Conservation (phyloP, 441 rosid species). For the Bocquillonia castaneifolia region DNA sequence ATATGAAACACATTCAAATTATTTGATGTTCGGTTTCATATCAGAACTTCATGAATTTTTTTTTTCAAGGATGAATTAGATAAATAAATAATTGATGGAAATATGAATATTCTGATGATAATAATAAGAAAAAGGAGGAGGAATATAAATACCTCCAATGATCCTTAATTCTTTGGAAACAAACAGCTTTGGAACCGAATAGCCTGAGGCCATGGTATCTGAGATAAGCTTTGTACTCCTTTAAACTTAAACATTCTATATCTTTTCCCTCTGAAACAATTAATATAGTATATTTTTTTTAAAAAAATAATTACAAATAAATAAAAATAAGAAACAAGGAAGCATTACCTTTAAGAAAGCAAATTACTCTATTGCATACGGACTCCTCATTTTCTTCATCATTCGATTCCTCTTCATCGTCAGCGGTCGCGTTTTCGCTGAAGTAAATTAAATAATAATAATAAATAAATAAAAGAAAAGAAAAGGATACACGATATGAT, state of each 20-base stretch:
- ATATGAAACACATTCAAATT: no score
- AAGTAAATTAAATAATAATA: background rate
- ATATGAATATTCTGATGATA: no score
- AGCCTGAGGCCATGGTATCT: slow-evolving; percentile 29
- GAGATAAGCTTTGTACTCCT: slow-evolving; percentile 19
- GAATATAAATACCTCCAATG: slow-evolving; percentile 29
- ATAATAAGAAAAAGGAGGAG: background rate
- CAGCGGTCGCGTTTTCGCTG: slow-evolving; percentile 27
- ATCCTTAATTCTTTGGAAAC: slow-evolving; percentile 34
- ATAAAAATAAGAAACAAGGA: background rate
- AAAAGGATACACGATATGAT: no score
- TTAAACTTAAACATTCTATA: slow-evolving; percentile 14
- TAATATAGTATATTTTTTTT: no score
- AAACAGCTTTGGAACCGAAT: slow-evolving; percentile 31
- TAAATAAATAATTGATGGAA: no score
- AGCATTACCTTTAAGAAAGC: slow-evolving; percentile 37
- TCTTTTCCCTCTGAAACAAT: slow-evolving; percentile 10
- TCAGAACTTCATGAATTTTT: no score
- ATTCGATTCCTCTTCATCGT: slow-evolving; percentile 3
- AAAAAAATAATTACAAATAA: background rate
- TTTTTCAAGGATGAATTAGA: no score
- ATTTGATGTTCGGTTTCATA: no score
- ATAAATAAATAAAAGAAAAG: background rate
- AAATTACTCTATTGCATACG: slow-evolving; percentile 28
- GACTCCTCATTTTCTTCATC: slow-evolving; percentile 21